These are phyloP conservation scores for Aquilaria malaccensis DNA, from an alignment of 345 rosid species.

Conservation along the genomic window DNA sequence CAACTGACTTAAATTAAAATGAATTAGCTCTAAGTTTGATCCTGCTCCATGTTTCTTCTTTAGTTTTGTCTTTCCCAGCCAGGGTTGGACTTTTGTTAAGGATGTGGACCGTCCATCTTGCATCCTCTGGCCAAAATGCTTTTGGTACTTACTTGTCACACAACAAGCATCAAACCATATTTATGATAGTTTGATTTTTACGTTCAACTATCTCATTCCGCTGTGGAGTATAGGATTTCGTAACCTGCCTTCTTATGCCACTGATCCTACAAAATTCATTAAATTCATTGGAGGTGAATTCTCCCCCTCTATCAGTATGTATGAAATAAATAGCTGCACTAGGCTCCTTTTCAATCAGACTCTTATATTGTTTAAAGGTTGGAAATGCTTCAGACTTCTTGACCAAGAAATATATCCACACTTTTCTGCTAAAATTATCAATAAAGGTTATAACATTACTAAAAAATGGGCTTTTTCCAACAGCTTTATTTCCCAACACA, in stretches of 20 bases:
- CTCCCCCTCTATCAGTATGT: not conserved
- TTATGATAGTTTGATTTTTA: not conserved
- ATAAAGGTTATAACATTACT: not conserved
- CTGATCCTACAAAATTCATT: too few species aligned
- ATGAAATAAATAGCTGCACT: not conserved
- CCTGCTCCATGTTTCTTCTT: conserved; percentile 7
- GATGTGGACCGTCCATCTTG: conserved; percentile 1
- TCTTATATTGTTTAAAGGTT: conserved; percentile 2
- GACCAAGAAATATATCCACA: conserved; percentile 8
- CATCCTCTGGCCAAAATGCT: conserved; percentile 11
- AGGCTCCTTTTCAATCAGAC: not conserved
- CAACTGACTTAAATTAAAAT: too few species aligned
- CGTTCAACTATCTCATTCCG: conserved; percentile 7
- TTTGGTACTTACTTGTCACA: conserved; percentile 2
- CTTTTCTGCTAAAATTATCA: conserved; percentile 11
- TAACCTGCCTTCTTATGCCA: too few species aligned
- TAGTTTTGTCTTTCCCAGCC: not conserved
- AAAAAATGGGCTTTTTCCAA: too few species aligned
- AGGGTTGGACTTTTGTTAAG: conserved; percentile 2
- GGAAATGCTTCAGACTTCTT: conserved; percentile 1
- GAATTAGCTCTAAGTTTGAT: not conserved
- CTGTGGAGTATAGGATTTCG: not conserved
- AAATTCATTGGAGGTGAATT: too few species aligned
- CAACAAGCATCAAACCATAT: not conserved
- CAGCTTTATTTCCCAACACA: too few species aligned